These are phyloP conservation scores for Botrytis sinoallii DNA, from an alignment of 2,329 filamentous ascomycete species.

Conservation along the genomic window DNA sequence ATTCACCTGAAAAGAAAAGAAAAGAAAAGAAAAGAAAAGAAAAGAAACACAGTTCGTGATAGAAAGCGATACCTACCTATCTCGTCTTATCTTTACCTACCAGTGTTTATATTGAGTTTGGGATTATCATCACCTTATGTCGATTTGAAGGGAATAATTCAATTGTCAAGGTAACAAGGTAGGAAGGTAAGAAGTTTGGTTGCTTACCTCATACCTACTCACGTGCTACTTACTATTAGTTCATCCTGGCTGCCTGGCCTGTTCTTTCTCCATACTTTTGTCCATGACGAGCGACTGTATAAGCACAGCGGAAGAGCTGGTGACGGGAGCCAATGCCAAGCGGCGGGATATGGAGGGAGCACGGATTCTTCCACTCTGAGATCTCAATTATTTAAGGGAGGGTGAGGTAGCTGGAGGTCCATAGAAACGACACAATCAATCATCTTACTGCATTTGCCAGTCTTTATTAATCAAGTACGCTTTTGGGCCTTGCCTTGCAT, in stretches of 20 bases:
- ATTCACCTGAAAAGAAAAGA: not conserved
- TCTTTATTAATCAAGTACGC: accelerated
- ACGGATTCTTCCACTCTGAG: not conserved
- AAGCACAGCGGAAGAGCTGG: not conserved
- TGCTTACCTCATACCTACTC: too few relatives aligned
- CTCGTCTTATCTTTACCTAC: not conserved
- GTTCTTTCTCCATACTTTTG: not conserved
- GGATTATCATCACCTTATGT: not conserved
- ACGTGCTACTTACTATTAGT: too few relatives aligned
- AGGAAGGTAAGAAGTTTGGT: not conserved
- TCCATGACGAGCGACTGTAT: not conserved
- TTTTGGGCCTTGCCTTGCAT: not conserved
- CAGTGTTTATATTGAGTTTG: not conserved
- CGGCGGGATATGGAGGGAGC: not conserved
- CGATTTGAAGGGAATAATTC: not conserved
- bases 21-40: not conserved
- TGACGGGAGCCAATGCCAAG: not conserved
- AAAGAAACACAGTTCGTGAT: not conserved
- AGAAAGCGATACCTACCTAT: not conserved
- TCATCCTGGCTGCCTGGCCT: not conserved
- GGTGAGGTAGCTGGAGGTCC: not conserved
- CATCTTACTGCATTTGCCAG: too few relatives aligned
- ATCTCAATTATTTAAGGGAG: not conserved
- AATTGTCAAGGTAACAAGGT: not conserved
- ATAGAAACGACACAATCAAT: not conserved